Evolutionary conservation across 2,329 filamentous ascomycete genomes (phyloP).

Genomic region (Paracoccidioides lutzii): DNA sequence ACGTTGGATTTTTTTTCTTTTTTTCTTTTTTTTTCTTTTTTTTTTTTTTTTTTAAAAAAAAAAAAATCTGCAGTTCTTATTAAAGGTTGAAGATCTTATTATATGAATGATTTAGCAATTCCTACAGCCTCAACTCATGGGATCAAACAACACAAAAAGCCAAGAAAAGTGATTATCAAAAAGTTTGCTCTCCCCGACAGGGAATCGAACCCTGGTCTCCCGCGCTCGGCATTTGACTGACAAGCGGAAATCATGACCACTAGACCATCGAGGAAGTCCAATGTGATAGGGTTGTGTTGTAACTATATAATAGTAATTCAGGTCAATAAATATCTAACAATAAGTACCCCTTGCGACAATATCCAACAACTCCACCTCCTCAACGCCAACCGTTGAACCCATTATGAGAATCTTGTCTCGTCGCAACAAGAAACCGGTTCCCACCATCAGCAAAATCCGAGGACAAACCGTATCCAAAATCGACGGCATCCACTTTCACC

Average conservation of each 20-base stretch:
- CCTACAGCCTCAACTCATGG: no score
- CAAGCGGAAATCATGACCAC: background rate
- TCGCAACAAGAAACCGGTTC: background rate
- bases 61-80: no score
- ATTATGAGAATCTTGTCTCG: background rate
- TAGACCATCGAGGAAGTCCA: background rate
- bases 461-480: background rate
- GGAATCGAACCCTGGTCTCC: background rate
- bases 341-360: background rate
- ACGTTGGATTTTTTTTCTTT: no score
- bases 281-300: no score
- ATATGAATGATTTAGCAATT: no score
- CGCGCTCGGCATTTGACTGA: background rate
- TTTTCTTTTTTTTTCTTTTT: no score
- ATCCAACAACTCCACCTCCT: background rate
- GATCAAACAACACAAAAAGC: background rate
- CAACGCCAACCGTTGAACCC: background rate
- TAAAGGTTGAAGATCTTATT: no score
- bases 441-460: background rate
- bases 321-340: no score
- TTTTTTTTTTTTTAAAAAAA: no score
- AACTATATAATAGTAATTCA: background rate
- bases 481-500: background rate
- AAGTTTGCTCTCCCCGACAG: background rate
- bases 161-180: background rate